Conservation (phyloP, 441 rosid genomes). For the Breynia disticha region DNA sequence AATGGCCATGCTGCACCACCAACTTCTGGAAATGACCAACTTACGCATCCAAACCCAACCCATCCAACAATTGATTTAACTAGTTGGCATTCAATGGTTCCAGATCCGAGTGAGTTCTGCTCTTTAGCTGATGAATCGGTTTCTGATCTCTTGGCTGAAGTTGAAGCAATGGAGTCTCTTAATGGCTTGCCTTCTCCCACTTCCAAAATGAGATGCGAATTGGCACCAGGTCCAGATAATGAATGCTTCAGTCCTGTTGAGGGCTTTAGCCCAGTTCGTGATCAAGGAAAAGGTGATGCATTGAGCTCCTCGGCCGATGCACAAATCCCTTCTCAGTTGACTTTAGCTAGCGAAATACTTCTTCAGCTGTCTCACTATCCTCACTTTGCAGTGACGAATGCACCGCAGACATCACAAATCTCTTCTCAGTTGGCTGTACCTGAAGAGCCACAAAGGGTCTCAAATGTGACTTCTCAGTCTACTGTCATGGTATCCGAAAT, state of each 20-base stretch:
- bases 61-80: conserved; percentile 35
- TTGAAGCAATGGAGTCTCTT: conserved; percentile 95
- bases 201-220: conserved; percentile 49
- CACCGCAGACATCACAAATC: conserved; percentile 39
- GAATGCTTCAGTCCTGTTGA: conserved; percentile 71
- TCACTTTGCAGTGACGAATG: conserved; percentile 19
- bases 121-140: conserved; percentile 82
- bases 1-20: conserved; percentile 47
- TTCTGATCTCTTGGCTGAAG: conserved; percentile 95
- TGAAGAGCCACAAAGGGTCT: conserved; percentile 7
- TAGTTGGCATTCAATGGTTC: conserved; percentile 55
- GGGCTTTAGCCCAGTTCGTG: conserved; percentile 54
- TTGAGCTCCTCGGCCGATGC: conserved; percentile 63
- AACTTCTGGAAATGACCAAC: conserved; percentile 48
- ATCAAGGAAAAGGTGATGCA: conserved; percentile 57
- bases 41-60: conserved; percentile 31
- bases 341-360: conserved; percentile 8
- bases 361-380: too few relatives aligned
- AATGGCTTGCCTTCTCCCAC: conserved; percentile 69
- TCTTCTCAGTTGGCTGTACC: conserved; percentile 12
- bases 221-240: conserved; percentile 46
- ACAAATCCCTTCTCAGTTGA: conserved; percentile 36
- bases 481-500: conserved; percentile 6
- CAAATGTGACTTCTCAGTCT: conserved; percentile 13
- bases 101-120: conserved; percentile 56